These are phyloP conservation scores for Cenococcum geophilum DNA, from an alignment of 495 filamentous ascomycete species.

Conservation along the genomic window DNA sequence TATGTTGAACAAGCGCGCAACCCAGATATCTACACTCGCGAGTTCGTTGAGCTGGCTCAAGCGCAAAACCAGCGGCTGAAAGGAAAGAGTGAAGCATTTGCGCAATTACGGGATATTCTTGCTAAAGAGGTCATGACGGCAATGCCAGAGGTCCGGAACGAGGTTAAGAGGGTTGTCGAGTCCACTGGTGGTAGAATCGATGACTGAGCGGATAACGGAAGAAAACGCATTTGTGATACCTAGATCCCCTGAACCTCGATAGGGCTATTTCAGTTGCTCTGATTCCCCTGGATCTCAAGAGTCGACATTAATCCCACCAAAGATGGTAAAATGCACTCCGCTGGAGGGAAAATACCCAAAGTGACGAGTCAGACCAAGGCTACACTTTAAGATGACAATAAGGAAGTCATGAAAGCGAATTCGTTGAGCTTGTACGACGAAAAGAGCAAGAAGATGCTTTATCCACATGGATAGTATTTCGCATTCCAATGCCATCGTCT, in stretches of 20 bases:
- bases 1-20: constrained; percentile 94
- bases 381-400: no score
- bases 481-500: no score
- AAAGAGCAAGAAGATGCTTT: no score
- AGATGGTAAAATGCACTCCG: no score
- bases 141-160: constrained; percentile 68
- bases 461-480: no score
- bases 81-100: constrained; percentile 78
- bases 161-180: constrained; percentile 58
- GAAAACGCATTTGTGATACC: background rate
- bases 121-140: constrained; percentile 70
- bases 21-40: constrained; percentile 95
- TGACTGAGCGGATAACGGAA: background rate
- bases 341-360: no score
- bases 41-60: constrained; percentile 89
- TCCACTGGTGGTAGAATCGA: constrained; percentile 40
- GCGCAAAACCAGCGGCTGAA: constrained; percentile 76
- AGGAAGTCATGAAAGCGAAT: no score
- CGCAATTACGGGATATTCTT: constrained; percentile 70
- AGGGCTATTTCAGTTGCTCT: no score
- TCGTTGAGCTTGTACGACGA: no score
- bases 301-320: no score
- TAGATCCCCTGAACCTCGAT: background rate
- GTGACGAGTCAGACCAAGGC: no score
- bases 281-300: no score